These are phyloP conservation scores for Pichiaceae sp. DNA, from an alignment of 1,139 yeast species.

Conservation along the genomic window DNA sequence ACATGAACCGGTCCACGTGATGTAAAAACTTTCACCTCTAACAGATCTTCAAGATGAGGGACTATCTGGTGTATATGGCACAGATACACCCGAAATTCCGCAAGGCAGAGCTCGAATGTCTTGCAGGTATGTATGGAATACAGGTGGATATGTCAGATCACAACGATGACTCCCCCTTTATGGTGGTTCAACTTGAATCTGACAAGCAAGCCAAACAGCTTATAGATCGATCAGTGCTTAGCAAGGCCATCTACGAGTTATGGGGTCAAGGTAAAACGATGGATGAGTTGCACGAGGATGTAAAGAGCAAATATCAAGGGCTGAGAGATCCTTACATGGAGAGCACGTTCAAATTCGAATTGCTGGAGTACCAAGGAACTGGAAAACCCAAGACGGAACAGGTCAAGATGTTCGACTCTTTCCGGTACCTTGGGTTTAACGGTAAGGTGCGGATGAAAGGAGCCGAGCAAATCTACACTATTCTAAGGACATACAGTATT, in stretches of 20 bases:
- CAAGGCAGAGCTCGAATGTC: conserved; percentile 71
- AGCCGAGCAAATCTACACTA: conserved; percentile 65
- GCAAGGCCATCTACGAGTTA: conserved; percentile 73
- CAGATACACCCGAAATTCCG: conserved; percentile 79
- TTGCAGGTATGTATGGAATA: conserved; percentile 58
- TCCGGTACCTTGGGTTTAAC: conserved; percentile 58
- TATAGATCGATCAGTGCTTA: conserved; percentile 59
- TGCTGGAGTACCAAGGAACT: conserved; percentile 64
- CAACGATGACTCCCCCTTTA: conserved; percentile 56
- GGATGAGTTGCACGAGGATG: conserved; percentile 49
- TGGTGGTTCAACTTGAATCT: conserved; percentile 52
- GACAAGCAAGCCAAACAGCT: conserved; percentile 63
- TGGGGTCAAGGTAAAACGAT: conserved; percentile 66
- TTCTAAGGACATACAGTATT: conserved; percentile 61
- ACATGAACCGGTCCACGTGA: no score
- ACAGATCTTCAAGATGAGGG: no score
- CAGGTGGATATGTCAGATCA: conserved; percentile 54
- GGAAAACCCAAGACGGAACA: conserved; percentile 43
- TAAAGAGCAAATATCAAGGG: conserved; percentile 28
- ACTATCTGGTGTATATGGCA: conserved; percentile 72
- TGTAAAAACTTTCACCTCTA: no score
- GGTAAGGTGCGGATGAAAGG: conserved; percentile 75
- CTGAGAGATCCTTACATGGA: conserved; percentile 28
- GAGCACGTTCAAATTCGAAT: conserved; percentile 70
- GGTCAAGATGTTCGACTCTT: conserved; percentile 59